Percentiles rank a stretch among this genome's conserved stretches.
These are phyloP conservation scores for Tilletia caries DNA, from an alignment of 1,284 basidiomycete genomes.

Conservation along the genomic window DNA sequence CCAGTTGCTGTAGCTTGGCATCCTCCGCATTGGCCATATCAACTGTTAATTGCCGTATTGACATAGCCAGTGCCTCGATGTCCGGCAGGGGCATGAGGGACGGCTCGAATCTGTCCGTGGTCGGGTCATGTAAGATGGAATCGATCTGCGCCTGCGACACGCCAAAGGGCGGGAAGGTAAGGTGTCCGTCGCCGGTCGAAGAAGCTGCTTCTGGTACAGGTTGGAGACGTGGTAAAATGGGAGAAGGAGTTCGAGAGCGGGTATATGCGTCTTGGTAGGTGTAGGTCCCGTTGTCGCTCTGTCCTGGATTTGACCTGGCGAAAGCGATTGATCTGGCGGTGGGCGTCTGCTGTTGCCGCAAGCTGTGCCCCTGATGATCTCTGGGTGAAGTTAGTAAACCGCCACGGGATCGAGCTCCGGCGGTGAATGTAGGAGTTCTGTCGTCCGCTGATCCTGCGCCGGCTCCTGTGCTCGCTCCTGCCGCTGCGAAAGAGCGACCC, in stretches of 20 bases:
- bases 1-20: not conserved
- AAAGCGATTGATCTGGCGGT: too few relatives aligned
- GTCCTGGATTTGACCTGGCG: not conserved
- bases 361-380: too few relatives aligned
- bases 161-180: conserved; percentile 10
- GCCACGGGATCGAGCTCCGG: too few relatives aligned
- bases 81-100: not conserved
- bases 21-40: conserved; percentile 7
- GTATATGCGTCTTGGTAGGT: not conserved
- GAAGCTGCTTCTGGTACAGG: not conserved
- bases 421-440: too few relatives aligned
- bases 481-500: too few relatives aligned
- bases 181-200: not conserved
- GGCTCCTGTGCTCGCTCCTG: too few relatives aligned
- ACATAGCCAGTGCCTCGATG: not conserved
- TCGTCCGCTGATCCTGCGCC: too few relatives aligned
- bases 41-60: not conserved
- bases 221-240: not conserved
- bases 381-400: too few relatives aligned
- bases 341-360: too few relatives aligned
- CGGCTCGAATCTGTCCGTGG: not conserved
- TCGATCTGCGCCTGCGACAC: conserved; percentile 2
- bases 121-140: not conserved
- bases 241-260: conserved; percentile 3
- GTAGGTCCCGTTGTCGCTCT: not conserved